phyloP scores from a whole-genome alignment of 2,329 filamentous ascomycete genomes.

The Aspergillus niger region DNA sequence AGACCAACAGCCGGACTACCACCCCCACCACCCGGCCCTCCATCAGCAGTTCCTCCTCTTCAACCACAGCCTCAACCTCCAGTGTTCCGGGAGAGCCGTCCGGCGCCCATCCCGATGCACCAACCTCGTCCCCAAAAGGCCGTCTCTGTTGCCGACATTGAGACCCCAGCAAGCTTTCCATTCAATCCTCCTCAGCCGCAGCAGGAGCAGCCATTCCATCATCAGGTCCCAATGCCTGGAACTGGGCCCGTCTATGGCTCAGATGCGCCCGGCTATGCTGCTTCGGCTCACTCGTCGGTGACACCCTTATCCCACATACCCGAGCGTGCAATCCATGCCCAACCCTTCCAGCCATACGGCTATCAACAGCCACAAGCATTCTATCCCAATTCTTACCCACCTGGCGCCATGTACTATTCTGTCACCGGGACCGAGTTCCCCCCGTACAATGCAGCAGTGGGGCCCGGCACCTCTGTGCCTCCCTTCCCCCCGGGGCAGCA shows the following conservation, averaged over 20 bases:
- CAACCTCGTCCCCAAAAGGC: constrained; percentile 94
- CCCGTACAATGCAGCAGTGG: constrained; percentile 50
- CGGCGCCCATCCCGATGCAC: constrained; percentile 73
- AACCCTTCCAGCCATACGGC: constrained; percentile 78
- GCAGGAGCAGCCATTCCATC: constrained; percentile 85
- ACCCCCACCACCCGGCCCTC: constrained; percentile 22
- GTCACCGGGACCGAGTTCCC: constrained; percentile 44
- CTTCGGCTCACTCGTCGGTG: constrained; percentile 59
- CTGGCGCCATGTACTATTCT: constrained; percentile 70
- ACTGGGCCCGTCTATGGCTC: constrained; percentile 58
- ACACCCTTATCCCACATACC: constrained; percentile 91
- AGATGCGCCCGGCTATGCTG: constrained; percentile 64
- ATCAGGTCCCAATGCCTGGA: constrained; percentile 82
- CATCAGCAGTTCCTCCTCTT: constrained; percentile 25
- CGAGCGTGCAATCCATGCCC: constrained; percentile 86
- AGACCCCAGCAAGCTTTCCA: constrained; percentile 70
- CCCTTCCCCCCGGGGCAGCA: constrained; percentile 60
- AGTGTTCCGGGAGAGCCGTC: constrained; percentile 61
- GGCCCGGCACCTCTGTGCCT: constrained; percentile 53
- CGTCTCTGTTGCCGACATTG: constrained; percentile 89
- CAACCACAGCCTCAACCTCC: constrained; percentile 57
- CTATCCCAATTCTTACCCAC: constrained; percentile 60
- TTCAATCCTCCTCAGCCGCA: constrained; percentile 64
- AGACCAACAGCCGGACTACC: constrained; percentile 33
- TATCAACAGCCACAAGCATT: constrained; percentile 61